These are phyloP conservation scores for Penicillium goetzii DNA, from an alignment of 495 filamentous ascomycete species.

Conservation along the genomic window DNA sequence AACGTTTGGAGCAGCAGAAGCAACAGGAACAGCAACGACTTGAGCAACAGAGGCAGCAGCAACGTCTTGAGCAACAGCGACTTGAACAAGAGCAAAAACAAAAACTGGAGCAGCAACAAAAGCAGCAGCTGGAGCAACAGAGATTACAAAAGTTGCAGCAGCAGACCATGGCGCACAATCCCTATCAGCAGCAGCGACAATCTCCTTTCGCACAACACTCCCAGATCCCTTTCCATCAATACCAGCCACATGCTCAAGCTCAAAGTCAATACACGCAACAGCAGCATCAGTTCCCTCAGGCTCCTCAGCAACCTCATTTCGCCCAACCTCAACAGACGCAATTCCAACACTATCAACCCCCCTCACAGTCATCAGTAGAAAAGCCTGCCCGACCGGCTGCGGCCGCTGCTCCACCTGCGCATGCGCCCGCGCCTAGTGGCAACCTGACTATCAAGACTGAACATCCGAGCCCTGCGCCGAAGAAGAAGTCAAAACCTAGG, in stretches of 20 bases:
- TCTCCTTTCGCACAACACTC: slow-evolving; percentile 20
- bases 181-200: slow-evolving; percentile 29
- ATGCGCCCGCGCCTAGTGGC: slow-evolving; percentile 5
- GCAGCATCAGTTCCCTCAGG: slow-evolving; percentile 18
- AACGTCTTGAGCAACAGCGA: slow-evolving; percentile 1
- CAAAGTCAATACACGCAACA: slow-evolving; percentile 19
- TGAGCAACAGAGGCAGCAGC: not conserved
- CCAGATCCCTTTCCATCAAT: slow-evolving; percentile 19
- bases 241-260: slow-evolving; percentile 16
- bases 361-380: slow-evolving; percentile 18
- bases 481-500: slow-evolving; percentile 32
- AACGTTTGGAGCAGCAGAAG: slow-evolving; percentile 7
- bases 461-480: slow-evolving; percentile 26
- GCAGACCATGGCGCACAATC: slow-evolving; percentile 30
- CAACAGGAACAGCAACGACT: slow-evolving; percentile 17
- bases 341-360: slow-evolving; percentile 34
- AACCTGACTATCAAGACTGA: slow-evolving; percentile 18
- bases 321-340: slow-evolving; percentile 19
- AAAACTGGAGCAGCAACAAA: slow-evolving; percentile 22
- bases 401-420: slow-evolving; percentile 12
- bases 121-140: slow-evolving; percentile 22
- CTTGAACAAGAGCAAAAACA: slow-evolving; percentile 21
- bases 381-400: not conserved
- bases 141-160: slow-evolving; percentile 33
- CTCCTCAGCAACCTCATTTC: slow-evolving; percentile 22